These are phyloP conservation scores for Epichloe glyceriae DNA, from an alignment of 2,329 filamentous ascomycete genomes.

Conservation along the genomic window DNA sequence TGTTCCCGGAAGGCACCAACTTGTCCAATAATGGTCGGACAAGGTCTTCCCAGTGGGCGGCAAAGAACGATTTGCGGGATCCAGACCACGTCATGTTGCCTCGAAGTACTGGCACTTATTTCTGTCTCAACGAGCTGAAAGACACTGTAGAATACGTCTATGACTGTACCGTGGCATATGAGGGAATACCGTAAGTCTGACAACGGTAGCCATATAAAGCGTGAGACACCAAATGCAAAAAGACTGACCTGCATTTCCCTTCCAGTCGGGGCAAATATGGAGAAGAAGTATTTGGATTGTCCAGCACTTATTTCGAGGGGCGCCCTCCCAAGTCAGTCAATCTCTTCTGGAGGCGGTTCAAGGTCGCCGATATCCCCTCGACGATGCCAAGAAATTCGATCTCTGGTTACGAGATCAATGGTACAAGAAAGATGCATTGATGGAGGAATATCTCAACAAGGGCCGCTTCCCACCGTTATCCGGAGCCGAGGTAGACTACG, in stretches of 20 bases:
- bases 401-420: slow-evolving; percentile 75
- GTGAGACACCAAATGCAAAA: not conserved
- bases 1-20: slow-evolving; percentile 84
- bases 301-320: slow-evolving; percentile 78
- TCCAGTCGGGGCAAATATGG: slow-evolving; percentile 64
- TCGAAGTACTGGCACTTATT: slow-evolving; percentile 67
- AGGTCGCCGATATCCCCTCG: slow-evolving; percentile 64
- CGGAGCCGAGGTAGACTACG: slow-evolving; percentile 30
- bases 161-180: slow-evolving; percentile 91
- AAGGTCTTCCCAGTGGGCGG: slow-evolving; percentile 63
- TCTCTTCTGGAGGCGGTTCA: slow-evolving; percentile 88
- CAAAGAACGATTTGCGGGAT: slow-evolving; percentile 61
- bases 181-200: slow-evolving; percentile 73
- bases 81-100: slow-evolving; percentile 64
- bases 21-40: slow-evolving; percentile 55
- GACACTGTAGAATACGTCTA: slow-evolving; percentile 71
- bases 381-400: slow-evolving; percentile 63
- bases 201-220: not conserved
- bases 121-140: slow-evolving; percentile 64
- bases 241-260: slow-evolving; percentile 4
- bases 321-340: slow-evolving; percentile 89
- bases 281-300: slow-evolving; percentile 80
- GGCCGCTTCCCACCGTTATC: slow-evolving; percentile 68
- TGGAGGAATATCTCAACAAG: slow-evolving; percentile 69
- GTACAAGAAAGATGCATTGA: slow-evolving; percentile 81